These are phyloP conservation scores for Rosa chinensis DNA, from an alignment of 306 rosid genomes.

Conservation along the genomic window DNA sequence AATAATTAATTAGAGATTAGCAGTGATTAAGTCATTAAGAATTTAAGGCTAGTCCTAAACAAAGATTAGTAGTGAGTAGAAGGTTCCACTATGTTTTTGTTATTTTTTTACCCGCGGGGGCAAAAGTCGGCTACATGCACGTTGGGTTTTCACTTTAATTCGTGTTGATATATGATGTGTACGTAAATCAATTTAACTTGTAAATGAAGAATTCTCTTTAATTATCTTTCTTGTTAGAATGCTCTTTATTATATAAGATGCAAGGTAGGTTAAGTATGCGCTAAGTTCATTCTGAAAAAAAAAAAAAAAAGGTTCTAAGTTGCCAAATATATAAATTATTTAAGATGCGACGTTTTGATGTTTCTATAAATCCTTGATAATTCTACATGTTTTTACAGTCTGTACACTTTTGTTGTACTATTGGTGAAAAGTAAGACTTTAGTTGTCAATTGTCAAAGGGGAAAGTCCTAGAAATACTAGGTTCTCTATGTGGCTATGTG, in stretches of 20 bases:
- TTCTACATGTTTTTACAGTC: too few relatives aligned
- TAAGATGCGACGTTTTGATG: background rate
- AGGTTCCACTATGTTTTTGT: background rate
- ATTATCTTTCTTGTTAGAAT: background rate
- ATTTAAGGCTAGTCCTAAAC: background rate
- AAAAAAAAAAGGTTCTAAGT: too few relatives aligned
- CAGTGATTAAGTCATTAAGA: background rate
- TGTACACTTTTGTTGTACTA: too few relatives aligned
- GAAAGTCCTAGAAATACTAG: too few relatives aligned
- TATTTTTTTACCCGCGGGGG: background rate
- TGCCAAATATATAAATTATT: too few relatives aligned
- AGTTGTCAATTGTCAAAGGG: too few relatives aligned
- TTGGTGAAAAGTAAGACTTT: too few relatives aligned
- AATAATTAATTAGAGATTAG: background rate
- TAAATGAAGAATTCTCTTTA: background rate
- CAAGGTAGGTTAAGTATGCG: background rate
- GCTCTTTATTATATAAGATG: background rate
- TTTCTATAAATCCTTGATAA: too few relatives aligned
- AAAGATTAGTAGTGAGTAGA: background rate
- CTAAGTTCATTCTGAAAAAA: too few relatives aligned
- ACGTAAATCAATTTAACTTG: background rate
- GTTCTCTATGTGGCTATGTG: too few relatives aligned
- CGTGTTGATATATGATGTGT: background rate
- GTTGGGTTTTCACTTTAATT: background rate
- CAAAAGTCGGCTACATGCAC: constrained; percentile 5